phyloP scores from a whole-genome alignment of 257 asterid species.

The Gynochthodes officinalis region DNA sequence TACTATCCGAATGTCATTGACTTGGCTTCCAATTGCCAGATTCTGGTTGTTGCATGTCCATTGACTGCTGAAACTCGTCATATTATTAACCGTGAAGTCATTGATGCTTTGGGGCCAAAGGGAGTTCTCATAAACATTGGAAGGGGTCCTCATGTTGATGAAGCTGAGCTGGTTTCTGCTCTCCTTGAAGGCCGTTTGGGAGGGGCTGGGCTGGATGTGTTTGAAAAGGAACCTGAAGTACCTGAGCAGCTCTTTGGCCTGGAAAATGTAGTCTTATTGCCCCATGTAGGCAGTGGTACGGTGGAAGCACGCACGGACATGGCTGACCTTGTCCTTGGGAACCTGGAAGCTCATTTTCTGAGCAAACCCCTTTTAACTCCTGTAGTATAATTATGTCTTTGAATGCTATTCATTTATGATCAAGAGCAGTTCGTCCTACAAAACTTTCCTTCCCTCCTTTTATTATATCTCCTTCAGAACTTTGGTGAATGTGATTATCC shows the following conservation, averaged over 20 bases:
- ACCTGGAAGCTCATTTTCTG: conserved; percentile 69
- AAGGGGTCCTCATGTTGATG: conserved; percentile 80
- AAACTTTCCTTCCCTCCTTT: neutral
- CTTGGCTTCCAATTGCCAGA: conserved; percentile 69
- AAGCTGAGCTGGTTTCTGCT: conserved; percentile 72
- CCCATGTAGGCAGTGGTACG: conserved; percentile 73
- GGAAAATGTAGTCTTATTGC: conserved; percentile 66
- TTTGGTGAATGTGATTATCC: neutral
- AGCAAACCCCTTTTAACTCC: conserved; percentile 62
- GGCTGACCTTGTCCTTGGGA: conserved; percentile 77
- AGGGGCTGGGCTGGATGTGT: conserved; percentile 90
- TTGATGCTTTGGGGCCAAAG: conserved; percentile 66
- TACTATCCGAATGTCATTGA: conserved; percentile 47
- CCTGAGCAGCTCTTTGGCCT: conserved; percentile 58
- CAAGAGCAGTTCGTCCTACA: neutral
- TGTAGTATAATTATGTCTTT: conserved; percentile 36
- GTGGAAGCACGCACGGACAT: conserved; percentile 61
- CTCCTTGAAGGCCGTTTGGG: conserved; percentile 80
- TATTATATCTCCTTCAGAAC: neutral
- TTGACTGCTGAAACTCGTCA: conserved; percentile 63
- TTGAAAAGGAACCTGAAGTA: conserved; percentile 70
- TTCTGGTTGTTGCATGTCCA: conserved; percentile 73
- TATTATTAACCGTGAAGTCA: conserved; percentile 65
- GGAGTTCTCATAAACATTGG: conserved; percentile 83
- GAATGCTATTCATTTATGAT: neutral